Base-by-base conservation (phyloP, 169 alveolate species). In the Pseudocohnilembus persalinus region DNA sequence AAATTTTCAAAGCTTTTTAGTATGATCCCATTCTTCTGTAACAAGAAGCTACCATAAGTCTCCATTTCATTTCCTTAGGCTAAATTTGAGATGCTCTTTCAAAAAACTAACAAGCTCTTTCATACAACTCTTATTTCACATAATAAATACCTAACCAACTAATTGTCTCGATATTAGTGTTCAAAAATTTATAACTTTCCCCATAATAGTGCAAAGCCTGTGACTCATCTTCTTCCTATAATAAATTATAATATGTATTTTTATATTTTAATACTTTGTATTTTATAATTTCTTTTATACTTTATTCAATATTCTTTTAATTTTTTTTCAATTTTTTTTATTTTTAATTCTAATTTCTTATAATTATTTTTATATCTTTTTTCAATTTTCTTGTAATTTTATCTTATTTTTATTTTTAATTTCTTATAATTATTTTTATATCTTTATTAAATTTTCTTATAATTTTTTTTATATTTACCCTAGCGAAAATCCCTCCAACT, bases 41-140 rank as follows among this genome's bases (percentile, higher is more conserved):
- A 88, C 99, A 97, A 74, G 96, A 92, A 26, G 99, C 99, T 65
- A 96, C 97, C 97, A 96, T 96, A 31, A 96, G 92, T 87, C 93
- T 92, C 96, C 98, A 97, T 83, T 96, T 96, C 34, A 90, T 93
- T 81, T 96, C 98, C 84, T 93, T 92, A 29, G 98, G 97, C 86
- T 96, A 92, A 30, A 97, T 96, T 92, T 96, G 88, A 24, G 97
- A 88, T 1, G 99, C 99, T 83, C 97, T 86, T 77, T 95, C 94
- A 85, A 97, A 97, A 92, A 92, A 96, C 26, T 89, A 82, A 73
- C 96, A 89, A 4, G 99, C 98, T 82, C 94, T 95, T 78, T 95
- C 98, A 85, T 92, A 95, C 87, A 90, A 83, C 85, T 97, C 98
- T 88, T 93, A 89, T 88, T 96, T 97, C 82, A 95, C 98, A 83